Conservation (phyloP, 345 rosid genomes). For the Melastoma malabathricum region DNA sequence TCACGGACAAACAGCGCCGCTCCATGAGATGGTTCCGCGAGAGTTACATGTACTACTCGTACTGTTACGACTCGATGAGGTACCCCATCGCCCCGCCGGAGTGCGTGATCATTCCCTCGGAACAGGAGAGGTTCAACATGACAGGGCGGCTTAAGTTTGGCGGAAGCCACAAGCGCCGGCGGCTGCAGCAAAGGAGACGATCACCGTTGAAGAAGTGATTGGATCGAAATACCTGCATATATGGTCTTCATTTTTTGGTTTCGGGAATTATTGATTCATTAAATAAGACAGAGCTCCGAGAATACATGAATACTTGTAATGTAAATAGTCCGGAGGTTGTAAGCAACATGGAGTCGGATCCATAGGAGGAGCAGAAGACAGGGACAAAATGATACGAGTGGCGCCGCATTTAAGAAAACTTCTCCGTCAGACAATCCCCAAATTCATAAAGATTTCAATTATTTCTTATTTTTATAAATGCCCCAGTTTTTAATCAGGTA, state of each 20-base stretch:
- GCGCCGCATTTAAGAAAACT: too few relatives aligned
- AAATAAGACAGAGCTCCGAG: too few relatives aligned
- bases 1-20: constrained; percentile 22
- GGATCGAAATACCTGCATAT: neutral
- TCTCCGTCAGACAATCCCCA: too few relatives aligned
- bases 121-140: constrained; percentile 39
- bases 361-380: too few relatives aligned
- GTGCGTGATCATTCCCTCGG: constrained; percentile 43
- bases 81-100: constrained; percentile 51
- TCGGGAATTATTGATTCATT: too few relatives aligned
- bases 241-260: neutral
- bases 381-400: too few relatives aligned
- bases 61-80: constrained; percentile 59
- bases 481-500: too few relatives aligned
- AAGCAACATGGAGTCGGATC: too few relatives aligned
- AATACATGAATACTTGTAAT: too few relatives aligned
- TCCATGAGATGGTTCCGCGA: constrained; percentile 63
- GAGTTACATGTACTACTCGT: constrained; percentile 69
- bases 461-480: too few relatives aligned
- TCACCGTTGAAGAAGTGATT: neutral
- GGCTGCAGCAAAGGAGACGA: constrained; percentile 1
- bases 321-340: too few relatives aligned
- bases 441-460: too few relatives aligned
- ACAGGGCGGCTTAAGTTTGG: constrained; percentile 72
- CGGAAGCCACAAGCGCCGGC: constrained; percentile 17